Conservation (phyloP, 306 rosid species). For the Coriaria nepalensis region DNA sequence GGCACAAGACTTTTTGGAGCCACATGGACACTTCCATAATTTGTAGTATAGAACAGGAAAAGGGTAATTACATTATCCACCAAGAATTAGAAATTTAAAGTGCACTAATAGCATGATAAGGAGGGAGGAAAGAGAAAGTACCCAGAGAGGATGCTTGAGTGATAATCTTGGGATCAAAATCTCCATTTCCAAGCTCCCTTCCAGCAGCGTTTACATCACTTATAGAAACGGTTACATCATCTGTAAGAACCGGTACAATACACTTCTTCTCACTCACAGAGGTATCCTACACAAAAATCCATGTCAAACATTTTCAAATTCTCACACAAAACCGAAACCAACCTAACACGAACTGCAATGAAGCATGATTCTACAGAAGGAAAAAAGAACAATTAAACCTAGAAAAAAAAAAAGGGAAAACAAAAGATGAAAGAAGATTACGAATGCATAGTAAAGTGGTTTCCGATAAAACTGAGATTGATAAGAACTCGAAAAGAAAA, state of each 20-base stretch:
- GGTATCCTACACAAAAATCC: background rate
- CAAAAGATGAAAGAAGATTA: too few species aligned
- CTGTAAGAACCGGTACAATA: slow-evolving; percentile 1
- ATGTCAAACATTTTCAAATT: background rate
- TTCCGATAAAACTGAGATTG: too few species aligned
- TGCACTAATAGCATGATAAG: background rate
- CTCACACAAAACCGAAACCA: background rate
- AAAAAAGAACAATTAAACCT: too few species aligned
- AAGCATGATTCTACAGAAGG: too few species aligned
- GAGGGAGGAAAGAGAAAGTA: background rate
- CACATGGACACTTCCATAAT: too few species aligned
- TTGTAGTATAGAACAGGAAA: background rate
- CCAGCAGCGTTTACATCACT: background rate
- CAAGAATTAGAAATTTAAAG: background rate
- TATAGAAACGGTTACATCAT: background rate
- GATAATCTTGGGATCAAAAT: slow-evolving; percentile 1
- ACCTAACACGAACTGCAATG: too few species aligned
- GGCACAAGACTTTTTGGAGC: background rate
- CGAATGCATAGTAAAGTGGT: too few species aligned
- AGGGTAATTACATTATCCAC: slow-evolving; percentile 4
- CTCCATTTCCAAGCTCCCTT: slow-evolving; percentile 7
- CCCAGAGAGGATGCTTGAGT: slow-evolving; percentile 13
- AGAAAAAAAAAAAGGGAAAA: too few species aligned
- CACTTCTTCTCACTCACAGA: slow-evolving; percentile 4
- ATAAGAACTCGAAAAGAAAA: too few species aligned